Evolutionary conservation across 352 stramenopile genomes (phyloP), one percentile per base, ranked within the genome.

Genomic region (Phytophthora pluvialis): DNA sequence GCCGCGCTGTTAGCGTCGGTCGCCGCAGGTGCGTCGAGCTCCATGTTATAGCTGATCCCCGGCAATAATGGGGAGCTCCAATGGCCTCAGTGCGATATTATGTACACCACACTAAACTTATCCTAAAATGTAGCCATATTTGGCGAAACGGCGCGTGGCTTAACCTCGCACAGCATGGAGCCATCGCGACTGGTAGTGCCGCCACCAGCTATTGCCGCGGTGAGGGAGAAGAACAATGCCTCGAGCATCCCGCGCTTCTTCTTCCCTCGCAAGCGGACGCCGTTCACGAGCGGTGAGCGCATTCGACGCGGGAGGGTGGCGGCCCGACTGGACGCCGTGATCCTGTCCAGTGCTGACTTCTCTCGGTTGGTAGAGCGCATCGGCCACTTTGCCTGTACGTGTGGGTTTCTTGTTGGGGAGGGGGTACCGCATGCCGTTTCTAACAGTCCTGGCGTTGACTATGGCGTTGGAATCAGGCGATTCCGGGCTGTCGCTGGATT

Each of bases 201-300:
- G 7, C 13, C 21, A 35, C 25, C 44, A 36, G 43, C 33, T 46
- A 25, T 50, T 46, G 33, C 16, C 6, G 25, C 21, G 15, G 3
- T 8, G 21, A 46, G 21, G 25, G 31, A 52, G 18, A 70, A 45
- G 9, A 51, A 21, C 1, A 29, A 18, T 12, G 28, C 36, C 11
- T 67, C 50, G 13, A 73, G 49, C 43, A 75, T 88, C 55, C 77
- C 80, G 29, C 70, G 70, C 4, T 86, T 88, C 64, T 88, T 85
- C 43, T 83, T 70, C 35, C 65, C 72, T 11, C 64, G 64, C 7
- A 67, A 67, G 13, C 51, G 64, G 36, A 72, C 64, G 16, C 64
- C 64, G 25, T 64, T 72, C 50, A 72, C 64, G 11, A 60, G 64
- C 15, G 58, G 58, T 3, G 74, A 78, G 52, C 56, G 63, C 36